Evolutionary conservation across 169 alveolate species (phyloP).

Genomic region (Perkinsus chesapeaki): DNA sequence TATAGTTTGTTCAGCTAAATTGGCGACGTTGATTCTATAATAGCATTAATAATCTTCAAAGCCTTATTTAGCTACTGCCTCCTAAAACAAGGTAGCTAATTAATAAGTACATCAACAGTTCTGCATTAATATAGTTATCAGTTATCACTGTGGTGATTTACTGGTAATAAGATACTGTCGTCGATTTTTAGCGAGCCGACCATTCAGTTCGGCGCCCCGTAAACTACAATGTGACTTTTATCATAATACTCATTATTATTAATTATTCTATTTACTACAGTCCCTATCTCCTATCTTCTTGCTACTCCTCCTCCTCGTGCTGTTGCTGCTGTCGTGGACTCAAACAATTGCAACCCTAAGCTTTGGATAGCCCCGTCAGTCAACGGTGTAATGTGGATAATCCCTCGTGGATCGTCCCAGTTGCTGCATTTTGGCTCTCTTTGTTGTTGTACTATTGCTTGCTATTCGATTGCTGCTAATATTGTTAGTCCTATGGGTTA

Average conservation of each 20-base stretch:
- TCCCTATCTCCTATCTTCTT: background rate
- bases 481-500: too few species aligned
- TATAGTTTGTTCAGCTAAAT: background rate
- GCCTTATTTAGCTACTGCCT: background rate
- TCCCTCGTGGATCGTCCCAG: too few species aligned
- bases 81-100: background rate
- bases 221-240: background rate
- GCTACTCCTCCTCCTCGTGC: background rate
- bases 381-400: too few species aligned
- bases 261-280: background rate
- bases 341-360: too few species aligned
- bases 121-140: too few species aligned
- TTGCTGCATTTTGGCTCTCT: too few species aligned
- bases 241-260: background rate
- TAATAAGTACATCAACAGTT: background rate
- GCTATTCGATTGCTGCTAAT: too few species aligned
- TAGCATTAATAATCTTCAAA: background rate
- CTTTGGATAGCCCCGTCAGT: too few species aligned
- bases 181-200: slow-evolving; percentile 1
- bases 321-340: background rate
- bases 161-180: background rate
- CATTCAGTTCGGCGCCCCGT: background rate
- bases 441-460: too few species aligned
- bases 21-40: background rate
- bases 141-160: too few species aligned